Percentiles rank a stretch among this genome's conserved stretches.
phyloP scores from a whole-genome alignment of 352 stramenopile genomes.

The Blastocystis sp. region DNA sequence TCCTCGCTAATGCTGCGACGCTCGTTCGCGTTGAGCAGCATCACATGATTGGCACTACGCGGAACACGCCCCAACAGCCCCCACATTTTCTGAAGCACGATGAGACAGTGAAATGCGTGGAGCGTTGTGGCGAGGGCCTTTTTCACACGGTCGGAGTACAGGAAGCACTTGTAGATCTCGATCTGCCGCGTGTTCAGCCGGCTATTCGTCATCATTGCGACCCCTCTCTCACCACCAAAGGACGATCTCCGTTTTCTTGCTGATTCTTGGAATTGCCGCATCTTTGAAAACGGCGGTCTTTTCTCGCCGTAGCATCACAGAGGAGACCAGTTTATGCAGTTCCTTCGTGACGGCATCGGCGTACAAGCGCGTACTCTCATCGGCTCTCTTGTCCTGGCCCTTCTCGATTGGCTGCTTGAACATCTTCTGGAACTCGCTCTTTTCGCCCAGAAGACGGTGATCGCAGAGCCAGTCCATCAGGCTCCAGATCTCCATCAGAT shows the following conservation, averaged over 20 bases:
- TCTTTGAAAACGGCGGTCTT: constrained; percentile 33
- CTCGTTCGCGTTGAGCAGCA: constrained; percentile 43
- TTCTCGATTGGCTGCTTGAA: constrained; percentile 65
- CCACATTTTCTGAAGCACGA: constrained; percentile 44
- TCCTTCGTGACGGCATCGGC: constrained; percentile 4
- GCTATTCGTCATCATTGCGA: neutral
- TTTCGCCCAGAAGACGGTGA: constrained; percentile 50
- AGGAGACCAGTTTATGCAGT: constrained; percentile 16
- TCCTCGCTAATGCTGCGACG: neutral
- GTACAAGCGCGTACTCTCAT: neutral
- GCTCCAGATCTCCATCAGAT: constrained; percentile 74
- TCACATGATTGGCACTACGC: constrained; percentile 49
- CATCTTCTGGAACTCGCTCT: constrained; percentile 52
- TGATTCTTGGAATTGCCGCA: constrained; percentile 8
- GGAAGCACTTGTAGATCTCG: constrained; percentile 29
- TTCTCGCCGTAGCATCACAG: constrained; percentile 23
- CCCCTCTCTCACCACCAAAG: constrained; percentile 32
- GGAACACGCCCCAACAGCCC: neutral
- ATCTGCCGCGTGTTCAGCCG: constrained; percentile 35
- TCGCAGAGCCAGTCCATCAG: constrained; percentile 67
- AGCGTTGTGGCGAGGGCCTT: neutral
- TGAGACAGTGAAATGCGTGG: constrained; percentile 1
- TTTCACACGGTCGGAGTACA: constrained; percentile 10
- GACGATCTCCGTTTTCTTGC: constrained; percentile 66
- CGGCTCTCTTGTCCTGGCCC: constrained; percentile 27